Conservation (phyloP, 345 rosid species). For the Aurinia saxatilis region DNA sequence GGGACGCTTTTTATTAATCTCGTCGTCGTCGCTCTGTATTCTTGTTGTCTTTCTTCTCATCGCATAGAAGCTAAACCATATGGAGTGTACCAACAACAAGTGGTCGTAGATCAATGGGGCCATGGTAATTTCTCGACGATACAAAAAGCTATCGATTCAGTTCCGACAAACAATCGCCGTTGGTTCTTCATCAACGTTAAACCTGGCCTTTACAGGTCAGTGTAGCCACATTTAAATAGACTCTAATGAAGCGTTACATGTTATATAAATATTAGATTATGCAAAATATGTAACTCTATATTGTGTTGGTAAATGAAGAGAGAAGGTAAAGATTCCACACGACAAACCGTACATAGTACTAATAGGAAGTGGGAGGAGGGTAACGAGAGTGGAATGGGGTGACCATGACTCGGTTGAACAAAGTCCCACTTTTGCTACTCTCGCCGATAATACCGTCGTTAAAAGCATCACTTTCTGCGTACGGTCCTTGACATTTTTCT, state of each 20-base stretch:
- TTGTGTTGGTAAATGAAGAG: constrained; percentile 44
- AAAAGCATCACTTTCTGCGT: constrained; percentile 37
- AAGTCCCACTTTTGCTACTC: constrained; percentile 60
- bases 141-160: constrained; percentile 52
- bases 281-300: no score
- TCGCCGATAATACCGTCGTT: constrained; percentile 53
- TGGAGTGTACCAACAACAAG: constrained; percentile 2
- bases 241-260: no score
- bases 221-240: background rate
- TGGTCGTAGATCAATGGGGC: constrained; percentile 43
- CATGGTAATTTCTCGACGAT: constrained; percentile 44
- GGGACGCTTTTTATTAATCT: background rate
- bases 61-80: background rate
- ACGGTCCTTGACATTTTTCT: background rate
- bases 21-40: background rate
- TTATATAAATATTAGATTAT: no score
- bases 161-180: constrained; percentile 37
- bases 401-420: constrained; percentile 36
- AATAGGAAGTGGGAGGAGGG: constrained; percentile 46
- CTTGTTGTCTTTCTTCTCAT: background rate
- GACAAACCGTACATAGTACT: constrained; percentile 61
- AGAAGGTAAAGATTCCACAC: constrained; percentile 59
- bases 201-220: constrained; percentile 48
- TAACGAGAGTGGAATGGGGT: constrained; percentile 57
- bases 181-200: constrained; percentile 52